Evolutionary conservation across 495 filamentous ascomycete species (phyloP).

Genomic region (Podospora tetraspora): DNA sequence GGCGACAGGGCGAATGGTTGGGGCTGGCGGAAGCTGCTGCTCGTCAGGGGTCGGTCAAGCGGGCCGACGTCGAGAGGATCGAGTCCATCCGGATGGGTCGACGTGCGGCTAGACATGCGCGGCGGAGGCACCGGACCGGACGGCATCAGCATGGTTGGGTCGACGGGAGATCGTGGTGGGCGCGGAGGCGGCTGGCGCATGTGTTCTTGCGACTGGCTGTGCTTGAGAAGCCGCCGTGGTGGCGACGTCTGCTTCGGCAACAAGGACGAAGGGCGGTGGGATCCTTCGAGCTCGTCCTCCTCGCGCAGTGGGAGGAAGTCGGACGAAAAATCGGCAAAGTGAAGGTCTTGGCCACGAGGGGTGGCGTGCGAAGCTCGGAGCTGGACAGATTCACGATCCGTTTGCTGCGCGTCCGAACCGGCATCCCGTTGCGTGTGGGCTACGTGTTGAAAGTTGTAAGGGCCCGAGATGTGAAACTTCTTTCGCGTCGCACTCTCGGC

Average conservation of each 20-base stretch:
- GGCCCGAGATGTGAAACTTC: conserved; percentile 62
- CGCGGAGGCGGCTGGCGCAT: conserved; percentile 42
- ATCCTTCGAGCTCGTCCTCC: conserved; percentile 12
- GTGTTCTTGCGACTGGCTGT: conserved; percentile 45
- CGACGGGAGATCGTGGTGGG: conserved; percentile 43
- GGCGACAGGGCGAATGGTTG: conserved; percentile 28
- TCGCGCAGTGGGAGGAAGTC: conserved; percentile 40
- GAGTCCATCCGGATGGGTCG: conserved; percentile 38
- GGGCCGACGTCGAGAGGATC: conserved; percentile 37
- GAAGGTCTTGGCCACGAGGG: conserved; percentile 54
- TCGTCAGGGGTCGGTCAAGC: conserved; percentile 38
- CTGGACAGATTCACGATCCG: conserved; percentile 59
- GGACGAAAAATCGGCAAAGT: conserved; percentile 57
- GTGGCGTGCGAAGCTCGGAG: conserved; percentile 64
- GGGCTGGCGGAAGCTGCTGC: conserved; percentile 37
- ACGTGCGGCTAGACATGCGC: conserved; percentile 47
- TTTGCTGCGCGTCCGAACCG: conserved; percentile 52
- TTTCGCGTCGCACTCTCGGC: conserved; percentile 26
- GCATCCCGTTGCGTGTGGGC: conserved; percentile 67
- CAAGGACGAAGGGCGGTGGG: conserved; percentile 20
- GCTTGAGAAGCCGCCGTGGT: conserved; percentile 34
- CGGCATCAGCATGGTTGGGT: conserved; percentile 22
- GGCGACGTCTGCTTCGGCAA: conserved; percentile 21
- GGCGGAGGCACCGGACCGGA: conserved; percentile 36
- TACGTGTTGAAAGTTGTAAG: conserved; percentile 85